Evolutionary conservation across 2,329 filamentous ascomycete genomes (phyloP).

Genomic region (Mycosphaerella sp.): DNA sequence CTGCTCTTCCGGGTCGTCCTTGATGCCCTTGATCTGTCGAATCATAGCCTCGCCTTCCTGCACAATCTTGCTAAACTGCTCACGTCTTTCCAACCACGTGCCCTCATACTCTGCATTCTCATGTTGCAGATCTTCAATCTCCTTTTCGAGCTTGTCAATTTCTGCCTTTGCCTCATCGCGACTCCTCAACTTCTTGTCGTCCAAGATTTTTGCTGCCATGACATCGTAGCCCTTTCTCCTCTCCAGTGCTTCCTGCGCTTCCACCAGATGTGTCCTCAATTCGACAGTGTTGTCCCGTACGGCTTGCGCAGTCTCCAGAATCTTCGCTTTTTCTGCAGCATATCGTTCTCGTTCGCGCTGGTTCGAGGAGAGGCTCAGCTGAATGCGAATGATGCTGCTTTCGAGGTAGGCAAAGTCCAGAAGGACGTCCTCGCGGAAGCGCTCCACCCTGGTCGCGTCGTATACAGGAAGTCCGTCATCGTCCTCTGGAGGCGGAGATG

Average conservation of each 20-base stretch:
- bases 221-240: conserved; percentile 83
- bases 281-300: conserved; percentile 69
- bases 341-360: conserved; percentile 77
- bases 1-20: conserved; percentile 83
- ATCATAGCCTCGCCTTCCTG: conserved; percentile 84
- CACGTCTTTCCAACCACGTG: conserved; percentile 77
- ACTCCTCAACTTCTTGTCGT: conserved; percentile 69
- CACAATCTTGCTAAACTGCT: conserved; percentile 83
- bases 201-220: conserved; percentile 78
- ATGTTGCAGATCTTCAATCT: conserved; percentile 78
- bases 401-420: conserved; percentile 88
- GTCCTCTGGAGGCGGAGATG: conserved; percentile 58
- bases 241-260: conserved; percentile 66
- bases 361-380: conserved; percentile 80
- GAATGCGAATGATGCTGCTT: conserved; percentile 76
- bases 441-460: conserved; percentile 43
- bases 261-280: conserved; percentile 68
- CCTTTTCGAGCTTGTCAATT: conserved; percentile 74
- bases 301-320: conserved; percentile 67
- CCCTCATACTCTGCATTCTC: conserved; percentile 75
- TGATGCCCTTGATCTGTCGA: conserved; percentile 84
- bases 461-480: conserved; percentile 43
- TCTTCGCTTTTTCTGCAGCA: conserved; percentile 69
- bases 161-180: conserved; percentile 76
- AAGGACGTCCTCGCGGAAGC: conserved; percentile 72